phyloP scores from a whole-genome alignment of 1,284 basidiomycete genomes.

The Rhodotorula glutinis region DNA sequence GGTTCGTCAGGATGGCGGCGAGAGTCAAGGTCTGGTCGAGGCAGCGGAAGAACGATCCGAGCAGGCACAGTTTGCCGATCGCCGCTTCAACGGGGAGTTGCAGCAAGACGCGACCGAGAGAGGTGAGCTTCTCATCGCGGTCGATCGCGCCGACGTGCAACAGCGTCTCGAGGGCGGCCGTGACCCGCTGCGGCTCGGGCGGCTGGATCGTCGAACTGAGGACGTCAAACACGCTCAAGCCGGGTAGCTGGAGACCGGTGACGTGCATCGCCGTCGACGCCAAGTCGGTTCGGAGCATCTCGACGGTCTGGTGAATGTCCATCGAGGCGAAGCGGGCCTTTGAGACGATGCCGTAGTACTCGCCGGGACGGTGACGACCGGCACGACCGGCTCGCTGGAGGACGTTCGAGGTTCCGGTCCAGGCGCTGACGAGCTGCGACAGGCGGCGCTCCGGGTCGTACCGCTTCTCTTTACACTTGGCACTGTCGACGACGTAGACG shows the following conservation, averaged over 20 bases:
- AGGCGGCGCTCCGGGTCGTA: constrained; percentile 87
- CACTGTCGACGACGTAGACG: constrained; percentile 89
- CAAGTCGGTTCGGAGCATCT: constrained; percentile 77
- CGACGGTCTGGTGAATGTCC: constrained; percentile 81
- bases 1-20: constrained; percentile 82
- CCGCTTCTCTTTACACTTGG: constrained; percentile 84
- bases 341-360: constrained; percentile 84
- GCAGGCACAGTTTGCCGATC: constrained; percentile 83
- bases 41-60: constrained; percentile 90
- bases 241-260: constrained; percentile 90
- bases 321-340: constrained; percentile 63
- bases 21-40: constrained; percentile 84
- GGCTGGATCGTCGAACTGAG: constrained; percentile 83
- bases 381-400: constrained; percentile 92
- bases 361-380: constrained; percentile 84
- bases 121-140: constrained; percentile 66
- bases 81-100: constrained; percentile 87
- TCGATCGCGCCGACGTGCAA: constrained; percentile 87
- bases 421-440: constrained; percentile 79
- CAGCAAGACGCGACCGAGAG: constrained; percentile 80
- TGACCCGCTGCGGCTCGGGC: constrained; percentile 72
- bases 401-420: constrained; percentile 89
- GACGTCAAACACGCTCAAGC: constrained; percentile 82
- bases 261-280: constrained; percentile 94
- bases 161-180: constrained; percentile 75